Evolutionary conservation across 2,329 filamentous ascomycete genomes (phyloP).

Genomic region (Epichloe elymi): DNA sequence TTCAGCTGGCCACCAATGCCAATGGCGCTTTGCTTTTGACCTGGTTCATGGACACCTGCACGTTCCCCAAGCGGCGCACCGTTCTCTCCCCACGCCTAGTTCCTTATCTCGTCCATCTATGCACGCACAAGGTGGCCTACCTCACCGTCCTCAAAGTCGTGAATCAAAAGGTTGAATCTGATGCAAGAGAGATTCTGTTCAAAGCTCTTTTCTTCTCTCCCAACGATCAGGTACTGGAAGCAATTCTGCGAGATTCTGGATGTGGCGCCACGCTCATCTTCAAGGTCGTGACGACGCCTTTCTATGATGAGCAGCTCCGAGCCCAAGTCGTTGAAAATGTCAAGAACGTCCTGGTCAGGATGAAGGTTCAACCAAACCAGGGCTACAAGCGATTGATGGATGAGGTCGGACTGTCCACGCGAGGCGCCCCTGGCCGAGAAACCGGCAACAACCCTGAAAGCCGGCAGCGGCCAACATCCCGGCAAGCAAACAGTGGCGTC

Average conservation of each 20-base stretch:
- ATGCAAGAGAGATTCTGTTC: conserved; percentile 80
- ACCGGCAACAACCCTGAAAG: conserved; percentile 32
- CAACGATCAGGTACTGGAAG: conserved; percentile 75
- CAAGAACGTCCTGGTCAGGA: conserved; percentile 71
- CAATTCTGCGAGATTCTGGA: conserved; percentile 79
- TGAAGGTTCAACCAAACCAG: conserved; percentile 88
- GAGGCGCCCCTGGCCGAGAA: conserved; percentile 33
- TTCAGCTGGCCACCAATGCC: conserved; percentile 88
- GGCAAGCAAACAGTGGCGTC: conserved; percentile 30
- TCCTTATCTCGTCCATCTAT: conserved; percentile 84
- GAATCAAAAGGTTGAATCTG: conserved; percentile 89
- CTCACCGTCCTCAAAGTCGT: conserved; percentile 95
- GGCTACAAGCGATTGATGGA: conserved; percentile 99
- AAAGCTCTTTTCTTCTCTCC: conserved; percentile 86
- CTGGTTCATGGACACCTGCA: conserved; percentile 98
- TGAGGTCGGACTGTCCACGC: conserved; percentile 78
- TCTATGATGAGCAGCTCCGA: conserved; percentile 87
- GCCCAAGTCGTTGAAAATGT: conserved; percentile 84
- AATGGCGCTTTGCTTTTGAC: conserved; percentile 90
- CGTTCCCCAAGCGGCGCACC: conserved; percentile 79
- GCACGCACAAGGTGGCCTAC: conserved; percentile 97
- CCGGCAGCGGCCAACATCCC: conserved; percentile 41
- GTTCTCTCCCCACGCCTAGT: conserved; percentile 86
- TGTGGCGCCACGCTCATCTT: conserved; percentile 95
- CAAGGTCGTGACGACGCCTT: conserved; percentile 94